phyloP scores from a whole-genome alignment of 1,139 yeast species.

The Zygosaccharomyces pseudobailii region DNA sequence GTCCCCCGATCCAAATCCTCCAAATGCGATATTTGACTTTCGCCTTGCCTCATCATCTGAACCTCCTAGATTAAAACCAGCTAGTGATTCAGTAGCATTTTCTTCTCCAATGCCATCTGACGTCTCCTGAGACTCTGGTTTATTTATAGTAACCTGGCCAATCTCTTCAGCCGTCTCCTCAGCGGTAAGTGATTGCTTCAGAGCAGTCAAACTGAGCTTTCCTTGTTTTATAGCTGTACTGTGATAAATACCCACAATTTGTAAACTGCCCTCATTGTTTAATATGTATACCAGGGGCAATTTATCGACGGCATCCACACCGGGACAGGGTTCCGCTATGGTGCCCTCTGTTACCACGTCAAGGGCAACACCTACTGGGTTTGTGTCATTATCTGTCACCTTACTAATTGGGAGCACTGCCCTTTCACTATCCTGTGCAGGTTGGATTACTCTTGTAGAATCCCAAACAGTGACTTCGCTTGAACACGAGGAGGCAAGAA shows the following conservation, averaged over 20 bases:
- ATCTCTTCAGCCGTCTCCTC: not conserved
- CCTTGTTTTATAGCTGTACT: constrained; percentile 42
- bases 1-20: constrained; percentile 10
- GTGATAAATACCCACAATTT: constrained; percentile 64
- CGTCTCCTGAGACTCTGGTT: not conserved
- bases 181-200: not conserved
- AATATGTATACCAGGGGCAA: constrained; percentile 62
- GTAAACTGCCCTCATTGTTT: constrained; percentile 57
- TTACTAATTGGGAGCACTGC: constrained; percentile 70
- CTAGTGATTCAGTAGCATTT: no score
- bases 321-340: constrained; percentile 52
- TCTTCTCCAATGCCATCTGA: not conserved
- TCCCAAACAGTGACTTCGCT: constrained; percentile 50
- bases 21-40: not conserved
- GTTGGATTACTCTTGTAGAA: constrained; percentile 34
- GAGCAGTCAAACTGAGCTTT: constrained; percentile 21
- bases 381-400: constrained; percentile 59
- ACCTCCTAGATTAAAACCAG: not conserved
- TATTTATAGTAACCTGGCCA: not conserved
- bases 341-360: constrained; percentile 47
- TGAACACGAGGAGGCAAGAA: constrained; percentile 58
- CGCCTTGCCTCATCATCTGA: not conserved
- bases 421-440: constrained; percentile 61
- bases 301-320: constrained; percentile 51
- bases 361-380: constrained; percentile 63